These are phyloP conservation scores for Cercophora samala DNA, from an alignment of 495 filamentous ascomycete species.

Conservation along the genomic window DNA sequence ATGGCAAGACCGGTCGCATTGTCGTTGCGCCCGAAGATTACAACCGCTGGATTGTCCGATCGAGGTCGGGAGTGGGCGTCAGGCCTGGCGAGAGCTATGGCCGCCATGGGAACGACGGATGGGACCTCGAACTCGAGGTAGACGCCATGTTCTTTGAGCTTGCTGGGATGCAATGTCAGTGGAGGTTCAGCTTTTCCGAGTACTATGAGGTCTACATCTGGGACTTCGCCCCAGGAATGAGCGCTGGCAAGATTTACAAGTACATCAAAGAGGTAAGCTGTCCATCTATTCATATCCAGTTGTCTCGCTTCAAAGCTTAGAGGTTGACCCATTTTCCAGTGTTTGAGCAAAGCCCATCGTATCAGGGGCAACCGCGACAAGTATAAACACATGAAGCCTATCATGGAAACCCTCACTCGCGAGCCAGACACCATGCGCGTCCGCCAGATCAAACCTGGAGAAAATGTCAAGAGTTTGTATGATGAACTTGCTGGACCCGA, in stretches of 20 bases:
- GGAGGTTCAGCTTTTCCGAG: conserved; percentile 48
- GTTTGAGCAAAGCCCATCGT: conserved; percentile 35
- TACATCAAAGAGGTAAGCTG: conserved; percentile 8
- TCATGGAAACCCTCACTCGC: conserved; percentile 39
- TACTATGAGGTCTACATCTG: conserved; percentile 53
- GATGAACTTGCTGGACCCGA: conserved; percentile 33
- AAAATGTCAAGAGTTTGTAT: conserved; percentile 38
- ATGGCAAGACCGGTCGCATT: conserved; percentile 48
- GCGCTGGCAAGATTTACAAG: conserved; percentile 14
- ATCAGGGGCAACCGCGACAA: conserved; percentile 29
- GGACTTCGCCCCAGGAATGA: conserved; percentile 42
- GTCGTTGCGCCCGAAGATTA: conserved; percentile 43
- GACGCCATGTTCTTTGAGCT: conserved; percentile 41
- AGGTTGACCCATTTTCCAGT: too few species aligned
- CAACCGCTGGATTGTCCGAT: conserved; percentile 44
- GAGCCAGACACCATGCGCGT: conserved; percentile 38
- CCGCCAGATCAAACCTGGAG: conserved; percentile 42
- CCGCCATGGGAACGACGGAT: conserved; percentile 24
- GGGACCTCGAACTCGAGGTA: conserved; percentile 37
- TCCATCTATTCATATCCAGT: too few species aligned
- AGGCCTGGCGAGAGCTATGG: background rate
- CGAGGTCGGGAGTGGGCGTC: conserved; percentile 36
- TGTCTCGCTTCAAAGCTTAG: too few species aligned
- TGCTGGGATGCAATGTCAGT: conserved; percentile 39
- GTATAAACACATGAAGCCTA: conserved; percentile 35